Conservation (phyloP, 2,329 filamentous ascomycete species). For the Phyllosticta citrichinensis region DNA sequence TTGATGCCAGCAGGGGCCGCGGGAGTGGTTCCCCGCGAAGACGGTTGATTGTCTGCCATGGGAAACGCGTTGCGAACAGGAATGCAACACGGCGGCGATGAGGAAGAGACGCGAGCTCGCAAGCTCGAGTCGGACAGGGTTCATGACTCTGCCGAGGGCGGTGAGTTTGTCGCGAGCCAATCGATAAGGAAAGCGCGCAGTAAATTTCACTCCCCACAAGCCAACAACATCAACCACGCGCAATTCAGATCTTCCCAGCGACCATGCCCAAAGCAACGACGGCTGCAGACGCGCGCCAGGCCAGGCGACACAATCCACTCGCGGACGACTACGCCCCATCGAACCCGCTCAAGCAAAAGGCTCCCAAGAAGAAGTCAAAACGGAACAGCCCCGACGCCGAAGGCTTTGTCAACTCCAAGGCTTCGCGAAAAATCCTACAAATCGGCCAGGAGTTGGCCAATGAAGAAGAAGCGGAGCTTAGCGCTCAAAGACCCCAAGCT, state of each 20-base stretch:
- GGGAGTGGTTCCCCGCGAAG: constrained; percentile 28
- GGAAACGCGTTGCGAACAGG: constrained; percentile 1
- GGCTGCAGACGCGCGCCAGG: constrained; percentile 43
- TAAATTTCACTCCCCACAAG: constrained; percentile 9
- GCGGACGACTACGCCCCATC: constrained; percentile 74
- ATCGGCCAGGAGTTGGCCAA: constrained; percentile 83
- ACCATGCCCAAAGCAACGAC: constrained; percentile 70
- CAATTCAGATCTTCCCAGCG: background rate
- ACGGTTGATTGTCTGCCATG: constrained; percentile 27
- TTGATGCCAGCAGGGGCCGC: constrained; percentile 12
- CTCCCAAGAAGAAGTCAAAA: constrained; percentile 49
- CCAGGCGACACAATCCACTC: constrained; percentile 77
- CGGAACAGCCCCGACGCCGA: constrained; percentile 50
- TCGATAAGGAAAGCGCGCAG: background rate
- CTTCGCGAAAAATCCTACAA: constrained; percentile 78
- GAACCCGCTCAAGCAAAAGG: constrained; percentile 60
- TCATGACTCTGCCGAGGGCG: background rate
- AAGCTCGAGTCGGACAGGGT: background rate
- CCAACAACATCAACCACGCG: background rate
- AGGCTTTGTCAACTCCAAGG: constrained; percentile 77
- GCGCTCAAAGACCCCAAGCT: constrained; percentile 29
- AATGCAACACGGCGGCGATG: background rate
- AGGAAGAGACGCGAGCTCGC: background rate
- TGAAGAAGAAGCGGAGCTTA: constrained; percentile 56
- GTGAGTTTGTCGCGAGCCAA: background rate